Evolutionary conservation across 2,329 filamentous ascomycete species (phyloP), one percentile per base, ranked within the genome.

Genomic region (Colletotrichum higginsianum): DNA sequence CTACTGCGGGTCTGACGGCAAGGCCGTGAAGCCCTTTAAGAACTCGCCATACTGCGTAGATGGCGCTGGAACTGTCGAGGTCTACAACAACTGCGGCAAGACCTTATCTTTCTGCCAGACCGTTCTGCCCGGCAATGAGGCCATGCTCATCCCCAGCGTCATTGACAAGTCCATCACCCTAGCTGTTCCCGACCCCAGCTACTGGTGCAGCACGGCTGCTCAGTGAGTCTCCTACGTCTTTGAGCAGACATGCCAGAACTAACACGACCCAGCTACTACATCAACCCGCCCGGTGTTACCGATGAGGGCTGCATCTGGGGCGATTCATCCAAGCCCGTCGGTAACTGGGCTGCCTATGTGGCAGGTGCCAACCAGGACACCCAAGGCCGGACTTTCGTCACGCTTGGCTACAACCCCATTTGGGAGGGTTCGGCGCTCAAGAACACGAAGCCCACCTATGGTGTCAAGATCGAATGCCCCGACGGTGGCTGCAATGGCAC

Each of bases 71-170:
- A 79, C 89, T 9, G 86, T 95, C 65, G 84, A 86, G 67, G 93
- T 88, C 46, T 84, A 90, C 72, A 95, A 94, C 84, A 90, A 91
- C 75, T 89, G 87, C 73, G 87, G 88, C 55, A 83, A 84, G 46
- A 78, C 86, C 16, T 87, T 94, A 66, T 89, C 93, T 3, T 94
- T 93, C 82, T 95, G 93, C 81, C 93, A 95, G 82, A 95, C 93
- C 5, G 91, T 94, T 16, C 82, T 95, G 72, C 93, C 93, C 21
- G 93, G 93, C 61, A 92, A 94, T 77, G 93, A 95, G 83, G 91
- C 91, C 72, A 95, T 95, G 93, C 85, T 95, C 75, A 95, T 95
- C 76, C 92, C 93, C 18, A 95, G 92, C n/a, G 81, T 90, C 73
- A 90, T 95, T 57, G 78, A 85, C 26, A 82, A 85, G 73, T 80